Evolutionary conservation across 352 stramenopile genomes (phyloP), one percentile per base, ranked within the genome.

Genomic region (Globisporangium paddicum): DNA sequence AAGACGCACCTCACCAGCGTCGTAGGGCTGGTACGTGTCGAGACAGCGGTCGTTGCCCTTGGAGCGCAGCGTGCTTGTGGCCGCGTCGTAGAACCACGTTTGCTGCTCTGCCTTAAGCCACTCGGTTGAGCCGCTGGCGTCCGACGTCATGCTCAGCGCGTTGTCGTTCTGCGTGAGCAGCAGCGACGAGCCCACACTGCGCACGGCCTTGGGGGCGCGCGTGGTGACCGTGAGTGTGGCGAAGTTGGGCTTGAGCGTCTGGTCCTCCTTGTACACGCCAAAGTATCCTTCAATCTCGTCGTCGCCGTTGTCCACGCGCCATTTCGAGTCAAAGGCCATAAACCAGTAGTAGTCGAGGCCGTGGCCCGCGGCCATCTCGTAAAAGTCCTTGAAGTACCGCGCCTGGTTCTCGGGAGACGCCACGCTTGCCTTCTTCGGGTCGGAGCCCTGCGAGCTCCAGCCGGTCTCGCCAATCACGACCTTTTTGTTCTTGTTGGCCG

Each of bases 261-360:
- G 57, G 42, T 87, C 60, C 48, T 80, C 69, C 8, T 75, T 42
- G 61, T 84, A 81, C 0, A 93, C 46, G 13, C 83, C 81, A 37
- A 90, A 93, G 67, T 88, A 63, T 19, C 63, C 68, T 42, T 93
- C 83, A 19, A 93, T 77, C 26, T 71, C 64, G 25, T 79, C 64
- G 28, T 66, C 69, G 25, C 71, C 67, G 47, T 86, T 77, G 10
- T 51, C 54, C 28, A 77, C 64, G 35, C 76, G 77, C 75, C 76
- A 93, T 35, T 71, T 54, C 14, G 77, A 81, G 64, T 93, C 83
- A 38, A 89, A 86, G 16, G 77, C 76, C 25, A 73, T 63, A 52
- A 87, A 93, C 73, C 76, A 93, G 69, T 83, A 93, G 73, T 89
- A 90, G 18, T 77, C 60, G 18, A 90, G 62, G 41, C 76, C 58